These are phyloP conservation scores for Cadophora malorum DNA, from an alignment of 2,329 filamentous ascomycete species.

Conservation along the genomic window DNA sequence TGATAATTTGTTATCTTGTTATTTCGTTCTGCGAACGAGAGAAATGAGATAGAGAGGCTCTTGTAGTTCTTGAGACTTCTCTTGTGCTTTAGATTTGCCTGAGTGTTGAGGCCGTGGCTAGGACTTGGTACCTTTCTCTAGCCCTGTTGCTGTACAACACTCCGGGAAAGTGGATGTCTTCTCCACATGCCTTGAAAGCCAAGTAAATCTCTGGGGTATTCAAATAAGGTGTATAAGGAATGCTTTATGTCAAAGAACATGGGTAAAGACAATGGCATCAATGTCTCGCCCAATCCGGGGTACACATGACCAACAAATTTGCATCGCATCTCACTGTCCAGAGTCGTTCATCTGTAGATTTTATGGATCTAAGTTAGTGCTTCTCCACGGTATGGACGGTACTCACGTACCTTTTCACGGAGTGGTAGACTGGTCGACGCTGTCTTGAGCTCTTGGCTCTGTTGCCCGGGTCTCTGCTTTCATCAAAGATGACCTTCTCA, in stretches of 20 bases:
- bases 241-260: background rate
- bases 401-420: no score
- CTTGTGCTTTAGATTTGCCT: background rate
- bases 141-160: no score
- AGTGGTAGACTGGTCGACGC: no score
- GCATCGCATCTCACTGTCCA: background rate
- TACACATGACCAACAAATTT: background rate
- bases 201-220: no score
- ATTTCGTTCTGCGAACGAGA: background rate
- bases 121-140: background rate
- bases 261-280: background rate
- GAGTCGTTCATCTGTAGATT: background rate
- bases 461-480: no score
- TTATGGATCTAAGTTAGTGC: background rate
- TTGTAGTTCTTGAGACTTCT: conserved; percentile 7
- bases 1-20: background rate
- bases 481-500: no score
- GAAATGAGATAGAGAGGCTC: background rate
- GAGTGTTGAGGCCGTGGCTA: no score
- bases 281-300: background rate
- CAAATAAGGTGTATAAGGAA: no score
- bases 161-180: no score
- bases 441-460: no score
- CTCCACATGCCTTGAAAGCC: no score
- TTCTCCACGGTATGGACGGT: background rate